Evolutionary conservation across 2,329 filamentous ascomycete genomes (phyloP).

Genomic region (Beauveria bassiana): DNA sequence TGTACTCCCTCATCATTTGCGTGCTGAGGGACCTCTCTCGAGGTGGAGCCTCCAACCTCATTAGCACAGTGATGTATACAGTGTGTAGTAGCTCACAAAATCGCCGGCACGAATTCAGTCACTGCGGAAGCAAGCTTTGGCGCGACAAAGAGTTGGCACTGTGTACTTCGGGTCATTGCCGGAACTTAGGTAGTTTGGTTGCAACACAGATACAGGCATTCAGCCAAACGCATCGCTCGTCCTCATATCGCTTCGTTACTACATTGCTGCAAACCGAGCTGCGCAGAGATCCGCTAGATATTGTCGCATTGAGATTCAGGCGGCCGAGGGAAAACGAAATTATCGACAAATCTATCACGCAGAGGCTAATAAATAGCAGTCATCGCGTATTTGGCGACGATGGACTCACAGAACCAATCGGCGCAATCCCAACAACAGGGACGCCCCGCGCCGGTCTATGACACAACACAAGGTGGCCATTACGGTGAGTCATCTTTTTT

Average conservation of each 20-base stretch:
- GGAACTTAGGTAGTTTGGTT: neutral
- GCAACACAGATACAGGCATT: neutral
- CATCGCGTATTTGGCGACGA: slow-evolving; percentile 15
- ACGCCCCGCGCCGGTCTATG: slow-evolving; percentile 60
- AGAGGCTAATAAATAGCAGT: neutral
- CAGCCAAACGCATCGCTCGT: slow-evolving; percentile 7
- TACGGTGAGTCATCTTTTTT: slow-evolving; percentile 52
- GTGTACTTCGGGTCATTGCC: slow-evolving; percentile 6
- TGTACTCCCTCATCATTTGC: neutral
- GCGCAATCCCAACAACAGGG: slow-evolving; percentile 50
- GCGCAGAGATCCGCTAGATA: neutral
- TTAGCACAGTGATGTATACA: neutral
- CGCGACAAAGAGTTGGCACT: neutral
- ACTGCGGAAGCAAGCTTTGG: neutral
- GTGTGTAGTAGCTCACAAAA: neutral
- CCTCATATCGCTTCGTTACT: neutral
- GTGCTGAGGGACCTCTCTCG: neutral
- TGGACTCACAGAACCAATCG: slow-evolving; percentile 38
- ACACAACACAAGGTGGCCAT: slow-evolving; percentile 66
- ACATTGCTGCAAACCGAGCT: neutral
- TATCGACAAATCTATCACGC: neutral
- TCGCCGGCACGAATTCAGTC: neutral
- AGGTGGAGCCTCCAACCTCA: neutral
- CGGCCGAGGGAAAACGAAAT: neutral
- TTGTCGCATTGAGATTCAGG: neutral